These are phyloP conservation scores for Alnus glutinosa DNA, from an alignment of 306 rosid species.

Conservation along the genomic window DNA sequence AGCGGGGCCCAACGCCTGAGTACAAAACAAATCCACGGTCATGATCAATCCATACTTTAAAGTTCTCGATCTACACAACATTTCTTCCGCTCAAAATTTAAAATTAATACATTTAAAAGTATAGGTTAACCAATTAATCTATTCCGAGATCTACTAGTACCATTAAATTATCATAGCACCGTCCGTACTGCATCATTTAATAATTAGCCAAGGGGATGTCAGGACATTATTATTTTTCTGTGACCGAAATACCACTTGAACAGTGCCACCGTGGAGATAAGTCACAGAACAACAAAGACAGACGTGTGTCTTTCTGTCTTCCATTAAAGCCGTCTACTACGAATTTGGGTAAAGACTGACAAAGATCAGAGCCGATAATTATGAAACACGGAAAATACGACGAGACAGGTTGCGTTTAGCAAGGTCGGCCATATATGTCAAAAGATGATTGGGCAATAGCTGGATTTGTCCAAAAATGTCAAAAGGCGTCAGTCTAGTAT, in stretches of 20 bases:
- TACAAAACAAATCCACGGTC: background rate
- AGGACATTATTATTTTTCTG: background rate
- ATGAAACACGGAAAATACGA: background rate
- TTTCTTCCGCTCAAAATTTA: background rate
- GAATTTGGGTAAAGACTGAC: background rate
- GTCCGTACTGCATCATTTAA: too few species aligned
- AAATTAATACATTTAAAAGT: background rate
- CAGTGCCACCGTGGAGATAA: background rate
- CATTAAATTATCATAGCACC: too few species aligned
- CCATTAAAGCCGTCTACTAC: background rate
- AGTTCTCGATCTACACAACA: too few species aligned
- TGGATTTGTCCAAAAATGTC: too few species aligned
- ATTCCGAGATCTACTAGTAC: too few species aligned
- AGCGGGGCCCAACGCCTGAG: conserved; percentile 25
- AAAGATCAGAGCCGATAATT: background rate
- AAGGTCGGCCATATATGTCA: background rate
- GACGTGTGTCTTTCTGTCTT: background rate
- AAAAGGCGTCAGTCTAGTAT: too few species aligned
- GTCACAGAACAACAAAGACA: background rate
- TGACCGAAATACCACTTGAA: too few species aligned
- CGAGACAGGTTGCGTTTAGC: background rate
- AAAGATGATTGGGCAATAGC: background rate
- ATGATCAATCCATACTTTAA: background rate
- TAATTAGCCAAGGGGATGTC: too few species aligned
- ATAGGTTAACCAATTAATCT: too few species aligned